Evolutionary conservation across 1,139 yeast species (phyloP), one percentile per base, ranked within the genome.

Genomic region (Taphrina communis): DNA sequence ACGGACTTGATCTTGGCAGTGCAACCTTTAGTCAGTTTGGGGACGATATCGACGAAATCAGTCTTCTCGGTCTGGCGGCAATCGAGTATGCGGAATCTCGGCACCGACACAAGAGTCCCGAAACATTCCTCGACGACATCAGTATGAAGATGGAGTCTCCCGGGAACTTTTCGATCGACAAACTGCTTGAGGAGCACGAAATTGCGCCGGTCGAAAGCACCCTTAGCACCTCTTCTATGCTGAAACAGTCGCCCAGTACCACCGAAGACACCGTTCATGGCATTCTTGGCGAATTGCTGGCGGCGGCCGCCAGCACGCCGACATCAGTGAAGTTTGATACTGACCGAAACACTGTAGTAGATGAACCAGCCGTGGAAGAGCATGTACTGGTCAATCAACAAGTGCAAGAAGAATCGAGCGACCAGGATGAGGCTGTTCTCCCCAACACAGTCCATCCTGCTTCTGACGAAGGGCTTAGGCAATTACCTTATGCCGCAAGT

Each of bases 1-100:
- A 11, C 11, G 36, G n/a, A 19, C 36, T 50, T 11, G 53, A 50
- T 31, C 53, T 25, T 11, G 53, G n/a, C 9, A 50, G 3, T 35
- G 8, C 58, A 8, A 35, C 58, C 7, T 38, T 53, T 21, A 53
- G 42, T 38, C 42, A 53, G 2, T 35, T 36, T 12, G 58, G 58
- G 6, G 60, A 56, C 38, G 60, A 56, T 25, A 36, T 56, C 11
- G 60, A 56, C 60, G 62, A 58, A 44, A 58, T 58, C 31, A 58
- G 62, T 44, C 38, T 58, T 11, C 53, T 58, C 12, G 62, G 62
- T 9, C 5, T 58, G 58, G 58, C 58, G 8, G 58, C 41, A 11
- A 11, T 53, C 44, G 58, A 53, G 12, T 36, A 53, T 35, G 35
- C 31, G 9, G 53, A 50, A 2, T 44, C 48, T n/a, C 53, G 36